These are phyloP conservation scores for Tuber aestivum DNA, from an alignment of 495 filamentous ascomycete genomes.

Conservation along the genomic window DNA sequence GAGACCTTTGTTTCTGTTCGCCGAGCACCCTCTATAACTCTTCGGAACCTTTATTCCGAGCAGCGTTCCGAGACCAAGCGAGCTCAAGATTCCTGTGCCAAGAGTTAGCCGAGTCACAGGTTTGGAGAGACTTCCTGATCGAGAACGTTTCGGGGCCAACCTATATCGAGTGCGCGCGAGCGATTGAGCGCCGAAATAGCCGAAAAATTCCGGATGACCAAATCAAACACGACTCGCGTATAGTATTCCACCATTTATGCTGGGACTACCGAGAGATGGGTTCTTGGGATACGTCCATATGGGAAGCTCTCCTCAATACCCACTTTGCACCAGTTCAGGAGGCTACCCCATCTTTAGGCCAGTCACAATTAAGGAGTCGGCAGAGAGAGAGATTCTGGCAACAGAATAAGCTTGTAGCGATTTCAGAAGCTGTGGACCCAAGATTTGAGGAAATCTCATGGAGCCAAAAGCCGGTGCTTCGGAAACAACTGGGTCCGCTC, in stretches of 20 bases:
- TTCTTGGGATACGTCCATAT: constrained; percentile 9
- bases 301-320: constrained; percentile 10
- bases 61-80: constrained; percentile 30
- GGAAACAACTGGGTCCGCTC: constrained; percentile 7
- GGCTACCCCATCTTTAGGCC: not conserved
- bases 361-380: not conserved
- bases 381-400: not conserved
- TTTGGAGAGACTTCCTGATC: constrained; percentile 19
- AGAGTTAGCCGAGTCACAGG: not conserved
- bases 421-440: constrained; percentile 14
- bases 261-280: constrained; percentile 25
- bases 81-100: constrained; percentile 27
- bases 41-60: constrained; percentile 19
- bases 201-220: constrained; percentile 14
- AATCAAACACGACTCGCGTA: constrained; percentile 14
- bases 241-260: constrained; percentile 25
- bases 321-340: constrained; percentile 17
- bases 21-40: constrained; percentile 21
- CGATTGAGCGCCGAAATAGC: constrained; percentile 18
- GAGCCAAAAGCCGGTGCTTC: constrained; percentile 31
- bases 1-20: constrained; percentile 16
- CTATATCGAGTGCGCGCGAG: constrained; percentile 20
- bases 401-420: constrained; percentile 13
- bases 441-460: constrained; percentile 26
- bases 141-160: not conserved